Conservation (phyloP, 2,329 filamentous ascomycete species). For the Metarhizium brunneum region DNA sequence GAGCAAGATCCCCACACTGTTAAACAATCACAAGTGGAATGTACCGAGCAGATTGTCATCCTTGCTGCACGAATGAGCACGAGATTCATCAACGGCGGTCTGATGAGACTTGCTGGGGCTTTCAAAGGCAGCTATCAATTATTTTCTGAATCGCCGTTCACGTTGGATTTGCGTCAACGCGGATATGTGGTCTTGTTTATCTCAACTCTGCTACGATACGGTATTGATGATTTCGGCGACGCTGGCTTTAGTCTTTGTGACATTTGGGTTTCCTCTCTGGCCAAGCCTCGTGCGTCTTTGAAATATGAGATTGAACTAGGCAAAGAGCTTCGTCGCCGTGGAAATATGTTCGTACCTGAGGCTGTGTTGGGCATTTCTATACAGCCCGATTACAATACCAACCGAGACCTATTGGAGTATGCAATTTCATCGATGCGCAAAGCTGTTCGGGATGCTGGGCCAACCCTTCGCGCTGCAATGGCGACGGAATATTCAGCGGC, state of each 20-base stretch:
- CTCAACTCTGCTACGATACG: conserved; percentile 36
- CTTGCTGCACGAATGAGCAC: conserved; percentile 37
- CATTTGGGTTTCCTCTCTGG: conserved; percentile 43
- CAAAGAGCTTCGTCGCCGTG: conserved; percentile 31
- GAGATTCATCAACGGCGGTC: conserved; percentile 33
- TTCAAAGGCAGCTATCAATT: conserved; percentile 42
- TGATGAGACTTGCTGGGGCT: conserved; percentile 33
- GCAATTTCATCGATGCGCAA: conserved; percentile 41
- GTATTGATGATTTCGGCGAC: conserved; percentile 36
- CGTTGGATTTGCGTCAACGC: conserved; percentile 31
- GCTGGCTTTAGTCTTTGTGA: conserved; percentile 35
- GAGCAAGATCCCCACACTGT: conserved; percentile 8
- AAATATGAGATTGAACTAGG: conserved; percentile 42
- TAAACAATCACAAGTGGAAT: conserved; percentile 18
- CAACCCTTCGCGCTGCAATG: conserved; percentile 24
- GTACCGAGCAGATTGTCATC: conserved; percentile 33
- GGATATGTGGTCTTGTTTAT: conserved; percentile 42
- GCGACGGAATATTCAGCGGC: conserved; percentile 31
- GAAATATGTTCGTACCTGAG: conserved; percentile 33
- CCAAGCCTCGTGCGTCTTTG: conserved; percentile 37
- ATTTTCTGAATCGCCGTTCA: conserved; percentile 33
- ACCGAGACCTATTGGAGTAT: conserved; percentile 39
- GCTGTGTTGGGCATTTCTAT: conserved; percentile 25
- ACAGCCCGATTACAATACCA: conserved; percentile 38
- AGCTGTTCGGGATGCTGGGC: conserved; percentile 30